Percentiles rank a stretch among this genome's conserved stretches.
Conservation (phyloP, 768 basidiomycete species). For the Rhodosporidiobolus odoratus region DNA sequence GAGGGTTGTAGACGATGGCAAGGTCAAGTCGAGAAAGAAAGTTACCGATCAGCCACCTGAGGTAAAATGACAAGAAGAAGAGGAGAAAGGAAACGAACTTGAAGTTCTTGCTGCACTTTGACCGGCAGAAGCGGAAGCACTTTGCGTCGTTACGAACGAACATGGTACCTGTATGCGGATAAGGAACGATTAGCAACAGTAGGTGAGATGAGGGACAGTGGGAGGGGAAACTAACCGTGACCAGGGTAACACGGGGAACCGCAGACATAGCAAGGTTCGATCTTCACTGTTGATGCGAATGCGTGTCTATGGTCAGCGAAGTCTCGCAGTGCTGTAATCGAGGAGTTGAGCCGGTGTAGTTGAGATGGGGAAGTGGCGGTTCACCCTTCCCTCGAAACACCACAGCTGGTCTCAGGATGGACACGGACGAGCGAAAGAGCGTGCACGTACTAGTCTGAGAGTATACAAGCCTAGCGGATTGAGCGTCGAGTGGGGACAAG, state of each 20-base stretch:
- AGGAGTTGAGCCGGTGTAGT: too few relatives aligned
- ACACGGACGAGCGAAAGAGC: too few relatives aligned
- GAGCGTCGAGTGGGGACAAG: too few relatives aligned
- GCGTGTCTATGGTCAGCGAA: too few relatives aligned
- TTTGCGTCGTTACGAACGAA: conserved; percentile 98
- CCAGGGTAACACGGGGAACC: conserved; percentile 95
- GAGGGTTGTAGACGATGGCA: too few relatives aligned
- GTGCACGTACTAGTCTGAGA: too few relatives aligned
- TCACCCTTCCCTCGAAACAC: too few relatives aligned
- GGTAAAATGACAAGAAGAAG: not conserved
- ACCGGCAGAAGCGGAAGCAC: conserved; percentile 94
- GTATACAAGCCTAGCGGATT: too few relatives aligned
- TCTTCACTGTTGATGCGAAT: conserved; percentile 16
- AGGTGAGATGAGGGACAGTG: not conserved
- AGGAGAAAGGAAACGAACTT: conserved; percentile 57
- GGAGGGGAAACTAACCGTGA: conserved; percentile 58
- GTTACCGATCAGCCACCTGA: not conserved
- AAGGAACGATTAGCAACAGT: too few relatives aligned
- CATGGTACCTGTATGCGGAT: conserved; percentile 60
- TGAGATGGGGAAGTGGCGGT: too few relatives aligned
- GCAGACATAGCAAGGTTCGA: conserved; percentile 99
- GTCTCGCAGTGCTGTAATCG: too few relatives aligned
- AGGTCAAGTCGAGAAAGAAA: not conserved
- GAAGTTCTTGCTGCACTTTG: conserved; percentile 99
- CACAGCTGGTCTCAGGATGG: too few relatives aligned